Base-by-base conservation (phyloP, 2,329 filamentous ascomycete genomes). In the Colletotrichum karsti region DNA sequence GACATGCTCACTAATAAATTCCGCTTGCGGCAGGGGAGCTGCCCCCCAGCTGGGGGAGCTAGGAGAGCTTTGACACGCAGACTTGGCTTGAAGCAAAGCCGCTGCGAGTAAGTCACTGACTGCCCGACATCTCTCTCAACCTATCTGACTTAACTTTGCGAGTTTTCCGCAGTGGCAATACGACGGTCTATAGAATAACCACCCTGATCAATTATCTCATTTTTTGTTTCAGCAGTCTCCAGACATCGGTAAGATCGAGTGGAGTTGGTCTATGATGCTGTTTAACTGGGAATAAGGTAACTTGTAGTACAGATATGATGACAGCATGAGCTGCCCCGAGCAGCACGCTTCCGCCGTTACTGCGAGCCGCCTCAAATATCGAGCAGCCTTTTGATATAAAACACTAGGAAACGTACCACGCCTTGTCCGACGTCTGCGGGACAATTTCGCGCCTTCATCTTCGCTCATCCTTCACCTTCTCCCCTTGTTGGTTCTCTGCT, bases 391-490 rank as follows among this genome's bases (percentile, higher is more conserved):
- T 39, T 67, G 42, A 56, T 62, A 67, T 63, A 18, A 39, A 42
- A 57, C 35, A 57, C 22, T 24, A 57, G 51, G 30, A 67, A 56
- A 26, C 18, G 15, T 35, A 13, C 15, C 7, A 39, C n/a, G n/a
- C 22, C 39, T 51, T 53, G 20, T 28, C 28, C 35, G 13, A 20
- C 7, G 35, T 37, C 26, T 28, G 15, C 28, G 58, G 20, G 4
- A 35, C 9, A 28, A 13, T 22, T 7, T 57, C 24, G 8, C 26
- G 10, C n/a, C 20, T 33, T 46, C n/a, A 63, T 65, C 26, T 42
- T 44, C 54, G 57, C 10, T 64, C 66, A 57, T 69, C 67, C 12
- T 60, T 55, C 8, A 35, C 51, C 53, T 69, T 57, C 22, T 65
- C 61, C 7, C n/a, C n/a, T n/a, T 44, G 53, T 22, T 20, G 13